Conservation (phyloP, 441 rosid species). For the Gossypium gossypioides region DNA sequence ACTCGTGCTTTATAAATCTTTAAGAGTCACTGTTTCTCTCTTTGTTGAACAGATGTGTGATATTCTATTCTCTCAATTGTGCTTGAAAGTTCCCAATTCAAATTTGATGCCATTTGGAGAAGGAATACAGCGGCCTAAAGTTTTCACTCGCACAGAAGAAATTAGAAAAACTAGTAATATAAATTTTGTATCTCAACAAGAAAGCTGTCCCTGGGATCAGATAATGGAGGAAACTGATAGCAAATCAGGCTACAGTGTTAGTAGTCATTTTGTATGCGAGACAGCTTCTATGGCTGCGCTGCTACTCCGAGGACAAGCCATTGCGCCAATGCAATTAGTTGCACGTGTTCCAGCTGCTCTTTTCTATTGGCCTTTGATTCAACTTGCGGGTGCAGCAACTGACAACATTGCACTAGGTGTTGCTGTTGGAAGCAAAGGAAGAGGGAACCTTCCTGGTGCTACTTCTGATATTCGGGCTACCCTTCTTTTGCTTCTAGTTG, state of each 20-base stretch:
- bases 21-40: constrained; percentile 4
- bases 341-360: constrained; percentile 88
- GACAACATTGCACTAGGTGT: constrained; percentile 93
- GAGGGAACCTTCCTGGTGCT: constrained; percentile 95
- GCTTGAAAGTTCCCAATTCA: constrained; percentile 76
- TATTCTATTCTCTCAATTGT: constrained; percentile 88
- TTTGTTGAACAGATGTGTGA: constrained; percentile 78
- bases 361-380: constrained; percentile 96
- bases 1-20: not conserved
- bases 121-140: constrained; percentile 26
- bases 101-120: constrained; percentile 44
- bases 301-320: constrained; percentile 83
- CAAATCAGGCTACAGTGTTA: constrained; percentile 34
- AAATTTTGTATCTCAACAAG: constrained; percentile 35
- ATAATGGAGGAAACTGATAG: constrained; percentile 41
- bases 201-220: constrained; percentile 28
- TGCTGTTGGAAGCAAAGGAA: constrained; percentile 99
- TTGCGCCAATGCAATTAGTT: constrained; percentile 91
- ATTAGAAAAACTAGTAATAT: constrained; percentile 32
- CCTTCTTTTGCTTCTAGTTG: constrained; percentile 77
- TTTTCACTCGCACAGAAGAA: constrained; percentile 27
- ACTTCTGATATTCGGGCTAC: constrained; percentile 94
- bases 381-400: constrained; percentile 92
- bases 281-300: constrained; percentile 90
- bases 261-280: constrained; percentile 36